These are phyloP conservation scores for Trichoderma sp. DNA, from an alignment of 2,329 filamentous ascomycete genomes.

Conservation along the genomic window DNA sequence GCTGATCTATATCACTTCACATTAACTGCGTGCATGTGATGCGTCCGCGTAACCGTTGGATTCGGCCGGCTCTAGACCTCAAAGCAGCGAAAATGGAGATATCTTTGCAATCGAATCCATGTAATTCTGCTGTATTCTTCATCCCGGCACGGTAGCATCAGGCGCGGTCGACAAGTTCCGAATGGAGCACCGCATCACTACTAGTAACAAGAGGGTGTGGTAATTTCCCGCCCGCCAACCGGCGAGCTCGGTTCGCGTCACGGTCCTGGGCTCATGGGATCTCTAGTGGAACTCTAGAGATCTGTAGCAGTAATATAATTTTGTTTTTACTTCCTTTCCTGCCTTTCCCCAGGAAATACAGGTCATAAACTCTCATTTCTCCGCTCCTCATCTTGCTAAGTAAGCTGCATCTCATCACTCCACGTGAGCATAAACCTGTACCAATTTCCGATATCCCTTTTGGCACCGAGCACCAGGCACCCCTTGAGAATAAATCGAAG, in stretches of 20 bases:
- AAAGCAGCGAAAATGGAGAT: background rate
- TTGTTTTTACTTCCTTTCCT: background rate
- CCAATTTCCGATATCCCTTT: background rate
- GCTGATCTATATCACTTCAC: background rate
- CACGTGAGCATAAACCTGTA: background rate
- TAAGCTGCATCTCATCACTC: background rate
- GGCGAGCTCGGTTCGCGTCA: constrained; percentile 6
- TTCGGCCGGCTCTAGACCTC: background rate
- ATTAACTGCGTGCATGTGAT: background rate
- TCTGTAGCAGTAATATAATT: background rate
- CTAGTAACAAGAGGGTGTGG: background rate
- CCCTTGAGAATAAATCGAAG: background rate
- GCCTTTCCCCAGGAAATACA: background rate
- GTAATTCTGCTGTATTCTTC: background rate
- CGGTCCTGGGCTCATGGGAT: background rate
- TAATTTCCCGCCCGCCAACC: constrained; percentile 2
- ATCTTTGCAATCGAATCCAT: background rate
- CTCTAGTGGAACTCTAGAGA: background rate
- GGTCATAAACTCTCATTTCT: background rate
- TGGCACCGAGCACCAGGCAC: background rate
- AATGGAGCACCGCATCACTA: background rate
- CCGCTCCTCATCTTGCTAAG: background rate
- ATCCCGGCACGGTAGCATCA: background rate
- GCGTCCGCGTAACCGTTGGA: background rate
- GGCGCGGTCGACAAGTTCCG: constrained; percentile 4